phyloP scores from a whole-genome alignment of 2,329 filamentous ascomycete species.

The Epichloe amarillans region DNA sequence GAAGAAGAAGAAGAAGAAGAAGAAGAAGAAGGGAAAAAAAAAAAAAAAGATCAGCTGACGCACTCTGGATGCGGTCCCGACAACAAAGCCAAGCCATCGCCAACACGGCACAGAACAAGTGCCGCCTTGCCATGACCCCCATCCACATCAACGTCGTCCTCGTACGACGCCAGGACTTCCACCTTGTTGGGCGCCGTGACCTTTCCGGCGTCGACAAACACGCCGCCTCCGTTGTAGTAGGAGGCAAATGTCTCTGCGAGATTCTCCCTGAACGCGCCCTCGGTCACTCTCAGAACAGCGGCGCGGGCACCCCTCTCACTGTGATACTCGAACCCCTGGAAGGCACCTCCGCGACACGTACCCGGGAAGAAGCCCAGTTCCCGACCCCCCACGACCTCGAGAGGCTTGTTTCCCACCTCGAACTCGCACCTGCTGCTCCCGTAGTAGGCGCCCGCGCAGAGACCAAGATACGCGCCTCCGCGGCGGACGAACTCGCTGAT shows the following conservation, averaged over 20 bases:
- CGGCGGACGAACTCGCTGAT: slow-evolving; percentile 77
- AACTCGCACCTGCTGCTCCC: slow-evolving; percentile 75
- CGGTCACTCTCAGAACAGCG: slow-evolving; percentile 50
- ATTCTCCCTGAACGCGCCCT: slow-evolving; percentile 41
- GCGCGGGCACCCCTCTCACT: slow-evolving; percentile 75
- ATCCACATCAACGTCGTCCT: slow-evolving; percentile 61
- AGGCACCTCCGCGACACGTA: slow-evolving; percentile 78
- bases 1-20: neutral
- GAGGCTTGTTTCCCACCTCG: slow-evolving; percentile 61
- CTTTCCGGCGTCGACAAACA: slow-evolving; percentile 69
- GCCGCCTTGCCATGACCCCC: slow-evolving; percentile 62
- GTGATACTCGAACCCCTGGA: slow-evolving; percentile 78
- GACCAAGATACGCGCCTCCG: slow-evolving; percentile 76
- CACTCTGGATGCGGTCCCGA: slow-evolving; percentile 90
- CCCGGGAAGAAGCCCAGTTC: slow-evolving; percentile 86
- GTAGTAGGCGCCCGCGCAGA: slow-evolving; percentile 94
- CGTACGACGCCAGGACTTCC: slow-evolving; percentile 71
- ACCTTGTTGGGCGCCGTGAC: slow-evolving; percentile 53
- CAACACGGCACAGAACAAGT: slow-evolving; percentile 70
- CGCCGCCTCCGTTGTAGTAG: slow-evolving; percentile 91
- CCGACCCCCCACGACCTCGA: slow-evolving; percentile 75
- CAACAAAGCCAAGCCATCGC: slow-evolving; percentile 64
- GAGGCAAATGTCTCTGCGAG: slow-evolving; percentile 52
- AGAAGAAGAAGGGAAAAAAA: neutral
- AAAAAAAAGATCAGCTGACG: slow-evolving; percentile 6